These are phyloP conservation scores for Rhodotorula glutinis DNA, from an alignment of 1,284 basidiomycete species.

Conservation along the genomic window DNA sequence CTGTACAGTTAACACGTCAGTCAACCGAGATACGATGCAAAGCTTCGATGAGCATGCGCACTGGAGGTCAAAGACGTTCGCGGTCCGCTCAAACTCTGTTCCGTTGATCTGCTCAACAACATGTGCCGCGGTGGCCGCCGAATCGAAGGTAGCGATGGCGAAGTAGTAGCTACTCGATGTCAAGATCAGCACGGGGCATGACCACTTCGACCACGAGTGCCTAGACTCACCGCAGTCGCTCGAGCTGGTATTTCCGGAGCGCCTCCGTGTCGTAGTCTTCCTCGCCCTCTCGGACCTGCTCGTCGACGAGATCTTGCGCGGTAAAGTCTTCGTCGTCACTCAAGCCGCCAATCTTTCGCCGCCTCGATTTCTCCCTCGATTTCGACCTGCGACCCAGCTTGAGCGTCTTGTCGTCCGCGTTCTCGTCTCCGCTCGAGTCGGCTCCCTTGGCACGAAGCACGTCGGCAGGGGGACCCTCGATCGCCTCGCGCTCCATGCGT, in stretches of 20 bases:
- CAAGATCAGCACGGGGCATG: background rate
- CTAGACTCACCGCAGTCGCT: constrained; percentile 71
- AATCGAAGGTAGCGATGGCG: constrained; percentile 88
- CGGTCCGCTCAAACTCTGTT: constrained; percentile 93
- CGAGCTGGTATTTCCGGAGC: constrained; percentile 86
- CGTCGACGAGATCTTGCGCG: constrained; percentile 51
- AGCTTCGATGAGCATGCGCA: constrained; percentile 44
- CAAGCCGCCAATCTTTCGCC: constrained; percentile 19
- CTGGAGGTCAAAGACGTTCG: constrained; percentile 85
- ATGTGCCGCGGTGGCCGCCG: constrained; percentile 70
- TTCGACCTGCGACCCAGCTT: constrained; percentile 40
- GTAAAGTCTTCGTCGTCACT: constrained; percentile 55
- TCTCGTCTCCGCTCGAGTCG: constrained; percentile 36
- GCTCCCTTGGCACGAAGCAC: constrained; percentile 60
- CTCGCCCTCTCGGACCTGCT: constrained; percentile 55
- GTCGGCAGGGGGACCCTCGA: constrained; percentile 82
- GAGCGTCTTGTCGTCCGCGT: constrained; percentile 36
- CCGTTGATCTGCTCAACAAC: constrained; percentile 86
- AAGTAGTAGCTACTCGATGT: constrained; percentile 76
- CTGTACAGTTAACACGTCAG: constrained; percentile 50
- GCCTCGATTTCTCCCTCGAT: constrained; percentile 5
- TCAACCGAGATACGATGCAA: no score
- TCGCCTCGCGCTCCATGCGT: constrained; percentile 80
- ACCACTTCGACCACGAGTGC: background rate
- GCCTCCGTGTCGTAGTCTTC: constrained; percentile 69